A percentile compares a stretch with the other conserved stretches of the same genome.
Evolutionary conservation across 139 green algal genomes (phyloP).

Genomic region (Tetratostichococcus sp.): DNA sequence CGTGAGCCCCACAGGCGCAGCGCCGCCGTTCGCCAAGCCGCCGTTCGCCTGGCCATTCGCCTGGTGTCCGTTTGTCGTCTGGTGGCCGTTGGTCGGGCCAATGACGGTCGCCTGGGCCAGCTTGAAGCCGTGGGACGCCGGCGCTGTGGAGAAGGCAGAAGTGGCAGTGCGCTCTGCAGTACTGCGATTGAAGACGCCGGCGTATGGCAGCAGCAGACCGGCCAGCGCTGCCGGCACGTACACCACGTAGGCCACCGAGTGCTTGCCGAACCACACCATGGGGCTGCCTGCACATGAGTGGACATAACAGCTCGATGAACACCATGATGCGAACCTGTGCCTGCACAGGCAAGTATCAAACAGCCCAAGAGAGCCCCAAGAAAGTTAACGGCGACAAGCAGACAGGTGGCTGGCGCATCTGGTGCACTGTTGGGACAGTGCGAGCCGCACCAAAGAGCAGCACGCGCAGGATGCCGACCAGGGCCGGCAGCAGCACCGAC

Average conservation of each 20-base stretch:
- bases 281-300: constrained; percentile 30
- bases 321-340: no score
- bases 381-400: no score
- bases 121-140: no score
- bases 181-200: neutral
- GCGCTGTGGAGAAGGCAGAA: no score
- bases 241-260: constrained; percentile 26
- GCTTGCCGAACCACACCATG: constrained; percentile 56
- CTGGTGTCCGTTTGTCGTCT: no score
- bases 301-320: neutral
- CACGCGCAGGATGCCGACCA: neutral
- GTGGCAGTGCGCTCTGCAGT: neutral
- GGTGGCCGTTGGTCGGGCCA: no score
- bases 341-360: no score
- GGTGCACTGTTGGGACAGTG: no score
- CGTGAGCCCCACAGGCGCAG: neutral
- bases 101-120: no score
- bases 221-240: constrained; percentile 43
- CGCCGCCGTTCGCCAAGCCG: constrained; percentile 12
- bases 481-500: neutral
- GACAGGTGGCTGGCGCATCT: no score
- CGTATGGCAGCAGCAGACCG: constrained; percentile 46
- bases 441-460: neutral
- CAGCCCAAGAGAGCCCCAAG: no score
- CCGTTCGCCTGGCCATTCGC: neutral